Base-by-base conservation (phyloP, 2,329 filamentous ascomycete genomes). In the Sporothrix pallida region DNA sequence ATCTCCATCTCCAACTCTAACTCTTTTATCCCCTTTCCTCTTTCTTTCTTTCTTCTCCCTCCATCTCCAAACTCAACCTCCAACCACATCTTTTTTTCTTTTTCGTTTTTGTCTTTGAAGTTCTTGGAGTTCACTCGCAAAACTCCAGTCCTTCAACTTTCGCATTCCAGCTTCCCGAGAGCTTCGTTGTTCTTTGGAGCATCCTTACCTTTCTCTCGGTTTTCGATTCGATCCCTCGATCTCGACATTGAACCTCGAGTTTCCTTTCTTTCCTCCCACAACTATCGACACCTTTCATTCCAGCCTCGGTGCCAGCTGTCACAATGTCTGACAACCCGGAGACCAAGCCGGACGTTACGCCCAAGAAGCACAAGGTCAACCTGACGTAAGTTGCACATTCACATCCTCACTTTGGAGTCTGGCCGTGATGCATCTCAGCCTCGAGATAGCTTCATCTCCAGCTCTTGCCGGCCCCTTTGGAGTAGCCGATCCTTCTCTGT, bases 291-390 rank as follows among this genome's bases (percentile, higher is more conserved):
- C 12, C 62, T 6, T 37, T 67, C 42, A 12, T 31, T 63, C 48
- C 62, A 62, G 46, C n/a, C 54, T n/a, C 63, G 48, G 65, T 3
- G 12, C 63, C 26, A 15, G 17, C 72, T 23, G 44, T 48, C 88
- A 92, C 84, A 78, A 94, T 94, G 92, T 90, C 91, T 83, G 83
- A 89, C 77, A 8, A 69, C 13, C 67, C 67, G 67, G 67, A 69
- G 46, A 89, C 92, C 81, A 74, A 76, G 44, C 72, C 74, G 17
- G 73, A 74, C 31, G 72, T 71, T 17, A 62, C 75, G 42, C 75
- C 69, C 58, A 78, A 77, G 75, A 77, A 78, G 89, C 91, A 91
- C 86, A 94, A 94, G 90, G 91, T 91, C 83, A 93, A 95, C 84
- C 83, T 95, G 83, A 88, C 89, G 93, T 95, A 89, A 82, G 92